Evolutionary conservation across 805 yeast genomes (phyloP).

Genomic region (Candida awuae): DNA sequence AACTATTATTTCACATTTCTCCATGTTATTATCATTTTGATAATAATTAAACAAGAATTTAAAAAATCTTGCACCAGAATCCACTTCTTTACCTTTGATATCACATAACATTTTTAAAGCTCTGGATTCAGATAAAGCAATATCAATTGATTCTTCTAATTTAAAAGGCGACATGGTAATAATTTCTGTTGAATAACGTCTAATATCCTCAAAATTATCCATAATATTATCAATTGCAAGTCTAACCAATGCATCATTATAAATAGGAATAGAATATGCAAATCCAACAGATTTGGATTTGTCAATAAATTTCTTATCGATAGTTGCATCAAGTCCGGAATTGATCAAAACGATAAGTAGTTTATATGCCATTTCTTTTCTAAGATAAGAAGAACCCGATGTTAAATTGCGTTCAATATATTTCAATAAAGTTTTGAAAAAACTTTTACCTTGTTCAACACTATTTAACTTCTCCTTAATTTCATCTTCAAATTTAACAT

Average conservation of each 20-base stretch:
- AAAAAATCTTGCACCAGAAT: conserved; percentile 67
- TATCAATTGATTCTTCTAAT: conserved; percentile 17
- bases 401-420: conserved; percentile 23
- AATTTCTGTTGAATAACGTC: conserved; percentile 42
- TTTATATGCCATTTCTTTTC: conserved; percentile 41
- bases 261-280: conserved; percentile 42
- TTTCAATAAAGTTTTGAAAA: conserved; percentile 28
- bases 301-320: conserved; percentile 32
- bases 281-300: conserved; percentile 37
- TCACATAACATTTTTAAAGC: conserved; percentile 29
- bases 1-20: conserved; percentile 23
- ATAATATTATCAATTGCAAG: conserved; percentile 53
- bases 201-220: conserved; percentile 71
- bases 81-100: conserved; percentile 57
- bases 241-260: conserved; percentile 32
- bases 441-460: conserved; percentile 31
- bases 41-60: conserved; percentile 40
- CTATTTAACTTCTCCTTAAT: conserved; percentile 24
- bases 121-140: conserved; percentile 18
- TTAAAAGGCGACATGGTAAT: conserved; percentile 38
- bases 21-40: conserved; percentile 15
- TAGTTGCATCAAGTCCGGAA: conserved; percentile 48
- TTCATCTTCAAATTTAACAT: conserved; percentile 31
- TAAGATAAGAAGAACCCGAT: conserved; percentile 53
- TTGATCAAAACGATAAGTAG: conserved; percentile 39